Evolutionary conservation across 108 stramenopile species (phyloP), one percentile per base, ranked within the genome.

Genomic region (Bacterosira constricta): DNA sequence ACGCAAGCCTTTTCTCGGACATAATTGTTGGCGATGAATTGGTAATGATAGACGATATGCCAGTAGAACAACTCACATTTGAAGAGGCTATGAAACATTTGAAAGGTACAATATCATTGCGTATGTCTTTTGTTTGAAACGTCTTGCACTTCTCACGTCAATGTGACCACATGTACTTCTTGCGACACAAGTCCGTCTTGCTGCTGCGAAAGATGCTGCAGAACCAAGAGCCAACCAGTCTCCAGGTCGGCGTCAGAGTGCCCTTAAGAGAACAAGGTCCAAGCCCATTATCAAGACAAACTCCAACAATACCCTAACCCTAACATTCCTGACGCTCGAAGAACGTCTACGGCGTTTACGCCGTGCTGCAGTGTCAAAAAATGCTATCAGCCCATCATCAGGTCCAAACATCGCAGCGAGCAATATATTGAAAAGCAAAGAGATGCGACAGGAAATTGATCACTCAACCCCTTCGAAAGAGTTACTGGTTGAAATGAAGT

Each of bases 11-110:
- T 36, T 72, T 87, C 39, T 93, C 94, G 4, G 93, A 96, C 47
- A 91, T 96, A 17, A 85, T 83, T 57, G 90, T 92, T 17, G 97
- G 97, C 0, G 97, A 98, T 52, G 93, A 96, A 46, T 83, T 98
- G 39, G 63, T 97, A 0, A 77, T 73, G 8, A 88, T 98, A 58
- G 93, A 98, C 71, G 90, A 81, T 50, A 71, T 69, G 8, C 64
- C 84, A 10, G 86, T 96, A 0, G n/a, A 74, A 23, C 73, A 79
- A 18, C 64, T 89, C 66, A 56, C 85, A 27, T 98, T 98, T 55
- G 77, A 79, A n/a, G 92, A 94, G 29, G 80, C 86, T 34, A 97
- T 98, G 94, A 85, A 90, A 39, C 42, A 74, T 4, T 63, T 98
- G 26, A 90, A 92, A 75, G 44, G 21, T 15, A 30, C 23, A 42